Evolutionary conservation across 2,329 filamentous ascomycete genomes (phyloP).

Genomic region (Diaporthe citrichinensis): DNA sequence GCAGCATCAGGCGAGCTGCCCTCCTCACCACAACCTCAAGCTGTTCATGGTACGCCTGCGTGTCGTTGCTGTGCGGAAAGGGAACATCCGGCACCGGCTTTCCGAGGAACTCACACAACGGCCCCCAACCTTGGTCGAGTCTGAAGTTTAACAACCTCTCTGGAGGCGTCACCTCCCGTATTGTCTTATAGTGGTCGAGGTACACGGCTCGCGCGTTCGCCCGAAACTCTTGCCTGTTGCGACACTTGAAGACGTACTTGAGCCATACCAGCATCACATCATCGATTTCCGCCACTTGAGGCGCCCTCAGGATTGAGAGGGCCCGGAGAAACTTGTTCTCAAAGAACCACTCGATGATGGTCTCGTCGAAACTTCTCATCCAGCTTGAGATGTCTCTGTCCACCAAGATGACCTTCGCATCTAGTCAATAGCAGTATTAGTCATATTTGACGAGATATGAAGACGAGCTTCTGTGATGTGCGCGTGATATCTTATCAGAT

Average conservation of each 20-base stretch:
- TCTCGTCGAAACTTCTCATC: conserved; percentile 55
- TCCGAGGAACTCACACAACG: conserved; percentile 44
- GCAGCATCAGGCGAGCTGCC: not conserved
- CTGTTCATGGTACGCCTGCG: conserved; percentile 24
- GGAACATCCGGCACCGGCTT: conserved; percentile 26
- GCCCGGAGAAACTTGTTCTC: conserved; percentile 45
- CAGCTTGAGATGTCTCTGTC: conserved; percentile 52
- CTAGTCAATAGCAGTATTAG: conserved; percentile 41
- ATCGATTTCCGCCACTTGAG: conserved; percentile 10
- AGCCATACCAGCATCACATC: conserved; percentile 47
- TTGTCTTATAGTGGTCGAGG: conserved; percentile 46
- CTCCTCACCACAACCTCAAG: conserved; percentile 17
- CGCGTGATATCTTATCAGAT: not conserved
- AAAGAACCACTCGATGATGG: conserved; percentile 36
- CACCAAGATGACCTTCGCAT: conserved; percentile 61
- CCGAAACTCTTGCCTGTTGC: conserved; percentile 51
- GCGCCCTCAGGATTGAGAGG: not conserved
- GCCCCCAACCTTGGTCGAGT: conserved; percentile 50
- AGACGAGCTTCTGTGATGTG: not conserved
- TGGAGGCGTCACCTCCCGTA: conserved; percentile 43
- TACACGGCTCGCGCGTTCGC: conserved; percentile 35
- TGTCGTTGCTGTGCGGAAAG: conserved; percentile 30
- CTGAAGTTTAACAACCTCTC: conserved; percentile 47
- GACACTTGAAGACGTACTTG: conserved; percentile 48
- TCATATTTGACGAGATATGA: not conserved